Evolutionary conservation across 306 rosid genomes (phyloP).

Genomic region (Pueraria montana): DNA sequence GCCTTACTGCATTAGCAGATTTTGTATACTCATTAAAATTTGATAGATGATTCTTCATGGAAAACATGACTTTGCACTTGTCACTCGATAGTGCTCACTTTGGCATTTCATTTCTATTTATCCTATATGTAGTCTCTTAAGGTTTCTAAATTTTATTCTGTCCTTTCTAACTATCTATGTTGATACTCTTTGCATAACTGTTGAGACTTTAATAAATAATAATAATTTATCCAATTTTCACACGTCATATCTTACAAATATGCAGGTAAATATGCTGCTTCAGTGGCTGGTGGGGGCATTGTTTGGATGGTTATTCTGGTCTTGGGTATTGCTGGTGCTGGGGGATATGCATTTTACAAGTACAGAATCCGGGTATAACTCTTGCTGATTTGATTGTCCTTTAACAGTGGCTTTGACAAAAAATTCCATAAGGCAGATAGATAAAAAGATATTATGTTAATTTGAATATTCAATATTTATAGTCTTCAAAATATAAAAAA

Average conservation of each 20-base stretch:
- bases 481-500: not conserved
- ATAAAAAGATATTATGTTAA: not conserved
- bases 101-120: conserved; percentile 6
- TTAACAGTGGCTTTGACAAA: not conserved
- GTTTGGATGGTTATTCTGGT: conserved; percentile 73
- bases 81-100: not conserved
- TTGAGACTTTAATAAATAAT: not conserved
- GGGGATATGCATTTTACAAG: conserved; percentile 89
- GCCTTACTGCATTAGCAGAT: not conserved
- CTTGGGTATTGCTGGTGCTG: conserved; percentile 70
- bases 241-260: conserved; percentile 21
- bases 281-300: conserved; percentile 61
- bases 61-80: conserved; percentile 25
- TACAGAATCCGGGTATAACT: conserved; percentile 89
- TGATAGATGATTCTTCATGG: not conserved
- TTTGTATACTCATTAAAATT: not conserved
- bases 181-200: not conserved
- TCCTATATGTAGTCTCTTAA: not conserved
- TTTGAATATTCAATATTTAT: not conserved
- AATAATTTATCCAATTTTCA: not conserved
- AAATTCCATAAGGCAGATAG: not conserved
- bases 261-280: conserved; percentile 53
- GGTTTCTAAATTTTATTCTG: not conserved
- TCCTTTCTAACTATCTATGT: conserved; percentile 15
- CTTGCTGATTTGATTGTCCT: conserved; percentile 30